Evolutionary conservation across 768 basidiomycete genomes (phyloP), one percentile per base, ranked within the genome.

Genomic region (Mycena kentingensis): DNA sequence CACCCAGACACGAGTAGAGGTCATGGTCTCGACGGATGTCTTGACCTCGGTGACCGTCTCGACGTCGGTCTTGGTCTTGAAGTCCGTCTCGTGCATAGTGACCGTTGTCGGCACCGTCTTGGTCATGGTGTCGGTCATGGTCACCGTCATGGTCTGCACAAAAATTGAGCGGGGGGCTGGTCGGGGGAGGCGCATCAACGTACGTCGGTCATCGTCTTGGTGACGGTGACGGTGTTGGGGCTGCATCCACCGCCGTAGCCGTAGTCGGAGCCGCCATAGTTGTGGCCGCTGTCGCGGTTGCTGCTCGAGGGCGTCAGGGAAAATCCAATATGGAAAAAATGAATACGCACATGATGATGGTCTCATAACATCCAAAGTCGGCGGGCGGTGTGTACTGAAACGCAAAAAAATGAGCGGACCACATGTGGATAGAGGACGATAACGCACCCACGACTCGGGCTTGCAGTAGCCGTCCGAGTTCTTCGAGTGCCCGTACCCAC

Each of bases 401-500:
- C 3, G 29, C 48, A 55, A 29, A 50, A 37, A 46, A 28, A 49
- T 37, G 28, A 48, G 28, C 24, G 13, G 39, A 48, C 31, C 13
- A 32, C 29, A 38, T 35, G 25, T 31, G 28, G 25, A 29, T 22
- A 37, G 27, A 26, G 22, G 5, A 44, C 11, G 25, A 5, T 24
- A 5, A 72, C 77, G 54, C 61, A 87, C 85, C 87, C 87, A 88
- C 46, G 77, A 76, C 65, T 80, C 65, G 22, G 71, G 60, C 19
- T 67, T 53, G 66, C 87, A 89, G 42, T 71, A 74, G 28, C 84
- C 84, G 64, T 85, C 77, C 10, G 65, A 70, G 49, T 65, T 67
- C 69, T 85, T 86, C 42, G 67, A 60, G 62, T 83, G 84, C 22
- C 87, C 87, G 64, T 90, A 90, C 45, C 87, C 87, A 64, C 87